These are phyloP conservation scores for Viola pubescens DNA, from an alignment of 441 rosid species.

Conservation along the genomic window DNA sequence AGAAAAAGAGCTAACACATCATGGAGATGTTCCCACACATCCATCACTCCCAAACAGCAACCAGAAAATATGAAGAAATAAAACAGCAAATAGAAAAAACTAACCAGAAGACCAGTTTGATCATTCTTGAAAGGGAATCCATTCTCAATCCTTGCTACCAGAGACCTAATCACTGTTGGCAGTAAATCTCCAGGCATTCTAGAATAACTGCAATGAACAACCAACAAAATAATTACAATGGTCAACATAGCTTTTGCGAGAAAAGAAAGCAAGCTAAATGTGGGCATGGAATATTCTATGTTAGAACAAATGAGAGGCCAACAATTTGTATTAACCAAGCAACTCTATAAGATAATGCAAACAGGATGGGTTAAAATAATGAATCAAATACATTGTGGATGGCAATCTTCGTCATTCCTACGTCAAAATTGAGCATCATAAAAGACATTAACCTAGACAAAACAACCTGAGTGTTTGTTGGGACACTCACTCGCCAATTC, in stretches of 20 bases:
- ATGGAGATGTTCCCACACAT: conserved; percentile 3
- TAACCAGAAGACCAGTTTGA: conserved; percentile 69
- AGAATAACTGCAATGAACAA: conserved; percentile 47
- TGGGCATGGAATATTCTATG: not conserved
- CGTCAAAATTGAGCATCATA: no score
- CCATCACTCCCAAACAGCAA: not conserved
- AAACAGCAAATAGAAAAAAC: conserved; percentile 23
- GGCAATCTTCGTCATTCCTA: no score
- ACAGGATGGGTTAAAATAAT: no score
- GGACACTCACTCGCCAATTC: no score
- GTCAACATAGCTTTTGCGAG: conserved; percentile 3
- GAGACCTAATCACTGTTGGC: conserved; percentile 51
- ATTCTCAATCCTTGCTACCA: conserved; percentile 44
- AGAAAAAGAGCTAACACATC: conserved; percentile 17
- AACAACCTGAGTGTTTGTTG: no score
- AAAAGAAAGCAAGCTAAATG: conserved; percentile 13
- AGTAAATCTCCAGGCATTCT: conserved; percentile 84
- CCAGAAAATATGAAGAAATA: not conserved
- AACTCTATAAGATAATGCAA: not conserved
- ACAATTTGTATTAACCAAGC: not conserved
- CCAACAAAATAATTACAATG: conserved; percentile 3
- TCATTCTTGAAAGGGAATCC: conserved; percentile 60
- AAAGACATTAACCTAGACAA: no score
- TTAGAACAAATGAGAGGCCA: not conserved
- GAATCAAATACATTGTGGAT: no score